Evolutionary conservation across 441 rosid species (phyloP).

Genomic region (Euphorbia schlechtendalii): DNA sequence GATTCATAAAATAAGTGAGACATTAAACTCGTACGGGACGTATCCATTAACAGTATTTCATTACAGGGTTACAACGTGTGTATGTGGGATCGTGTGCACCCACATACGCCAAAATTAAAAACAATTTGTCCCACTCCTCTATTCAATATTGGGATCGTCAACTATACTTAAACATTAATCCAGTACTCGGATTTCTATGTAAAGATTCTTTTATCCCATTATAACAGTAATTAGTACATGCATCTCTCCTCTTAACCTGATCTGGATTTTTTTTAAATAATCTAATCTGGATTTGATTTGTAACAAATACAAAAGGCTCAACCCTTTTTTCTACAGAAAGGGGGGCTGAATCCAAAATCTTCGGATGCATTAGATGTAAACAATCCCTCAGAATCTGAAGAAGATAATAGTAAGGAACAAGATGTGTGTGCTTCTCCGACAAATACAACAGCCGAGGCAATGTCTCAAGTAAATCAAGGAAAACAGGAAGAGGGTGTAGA

Average conservation of each 20-base stretch:
- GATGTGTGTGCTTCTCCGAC: constrained; percentile 32
- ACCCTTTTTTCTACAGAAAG: constrained; percentile 21
- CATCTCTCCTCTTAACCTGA: not conserved
- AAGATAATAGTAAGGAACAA: constrained; percentile 19
- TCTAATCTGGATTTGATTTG: too few species aligned
- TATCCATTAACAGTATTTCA: too few species aligned
- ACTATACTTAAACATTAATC: not conserved
- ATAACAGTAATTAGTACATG: not conserved
- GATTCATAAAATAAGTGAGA: not conserved
- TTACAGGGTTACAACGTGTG: too few species aligned
- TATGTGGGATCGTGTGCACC: constrained; percentile 5
- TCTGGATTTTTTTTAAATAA: too few species aligned
- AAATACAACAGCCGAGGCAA: constrained; percentile 29
- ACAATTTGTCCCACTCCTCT: not conserved
- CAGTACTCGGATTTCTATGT: not conserved
- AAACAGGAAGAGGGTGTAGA: constrained; percentile 24
- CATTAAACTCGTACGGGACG: too few species aligned
- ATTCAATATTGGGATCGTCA: constrained; percentile 3
- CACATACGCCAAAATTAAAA: not conserved
- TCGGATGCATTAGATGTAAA: constrained; percentile 30
- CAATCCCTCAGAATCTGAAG: not conserved
- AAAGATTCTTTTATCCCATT: constrained; percentile 1
- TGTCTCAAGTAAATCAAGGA: constrained; percentile 28
- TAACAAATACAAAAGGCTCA: not conserved
- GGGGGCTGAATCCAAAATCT: constrained; percentile 15